These are phyloP conservation scores for Skeletonema grethae DNA, from an alignment of 108 stramenopile species.

Conservation along the genomic window DNA sequence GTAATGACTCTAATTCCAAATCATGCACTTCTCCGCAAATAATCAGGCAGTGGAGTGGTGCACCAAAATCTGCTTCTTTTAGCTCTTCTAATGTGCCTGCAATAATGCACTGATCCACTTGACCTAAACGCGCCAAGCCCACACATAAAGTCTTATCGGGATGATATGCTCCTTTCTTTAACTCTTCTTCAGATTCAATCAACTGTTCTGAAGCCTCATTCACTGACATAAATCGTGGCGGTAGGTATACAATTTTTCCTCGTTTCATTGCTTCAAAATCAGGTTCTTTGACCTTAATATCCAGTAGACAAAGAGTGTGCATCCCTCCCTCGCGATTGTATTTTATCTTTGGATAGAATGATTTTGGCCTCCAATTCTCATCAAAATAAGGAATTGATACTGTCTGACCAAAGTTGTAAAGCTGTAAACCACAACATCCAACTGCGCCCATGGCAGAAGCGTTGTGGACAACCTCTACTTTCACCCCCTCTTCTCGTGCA, in stretches of 20 bases:
- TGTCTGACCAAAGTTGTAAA: slow-evolving; percentile 98
- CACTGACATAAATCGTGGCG: slow-evolving; percentile 99
- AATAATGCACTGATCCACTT: slow-evolving; percentile 88
- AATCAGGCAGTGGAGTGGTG: slow-evolving; percentile 94
- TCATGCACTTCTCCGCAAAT: slow-evolving; percentile 95
- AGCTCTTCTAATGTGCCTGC: slow-evolving; percentile 94
- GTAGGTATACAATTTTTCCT: slow-evolving; percentile 87
- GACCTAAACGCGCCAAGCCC: slow-evolving; percentile 94
- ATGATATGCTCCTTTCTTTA: slow-evolving; percentile 67
- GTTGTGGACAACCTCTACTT: slow-evolving; percentile 97
- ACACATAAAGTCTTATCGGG: slow-evolving; percentile 80
- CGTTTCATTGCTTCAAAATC: slow-evolving; percentile 96
- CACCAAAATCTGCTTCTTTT: slow-evolving; percentile 87
- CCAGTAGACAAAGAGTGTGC: slow-evolving; percentile 98
- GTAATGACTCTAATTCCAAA: slow-evolving; percentile 87
- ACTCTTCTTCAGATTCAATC: slow-evolving; percentile 82
- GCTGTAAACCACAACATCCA: slow-evolving; percentile 94
- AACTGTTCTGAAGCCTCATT: slow-evolving; percentile 91
- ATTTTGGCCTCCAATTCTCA: slow-evolving; percentile 94
- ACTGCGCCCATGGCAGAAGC: slow-evolving; percentile 99
- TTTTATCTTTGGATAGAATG: slow-evolving; percentile 94
- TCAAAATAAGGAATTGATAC: slow-evolving; percentile 98
- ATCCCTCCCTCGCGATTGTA: slow-evolving; percentile 96
- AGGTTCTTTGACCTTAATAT: slow-evolving; percentile 98
- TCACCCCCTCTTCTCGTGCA: slow-evolving; percentile 69